Base-by-base conservation (phyloP, 768 basidiomycete species). In the Phaeotremella fagi region DNA sequence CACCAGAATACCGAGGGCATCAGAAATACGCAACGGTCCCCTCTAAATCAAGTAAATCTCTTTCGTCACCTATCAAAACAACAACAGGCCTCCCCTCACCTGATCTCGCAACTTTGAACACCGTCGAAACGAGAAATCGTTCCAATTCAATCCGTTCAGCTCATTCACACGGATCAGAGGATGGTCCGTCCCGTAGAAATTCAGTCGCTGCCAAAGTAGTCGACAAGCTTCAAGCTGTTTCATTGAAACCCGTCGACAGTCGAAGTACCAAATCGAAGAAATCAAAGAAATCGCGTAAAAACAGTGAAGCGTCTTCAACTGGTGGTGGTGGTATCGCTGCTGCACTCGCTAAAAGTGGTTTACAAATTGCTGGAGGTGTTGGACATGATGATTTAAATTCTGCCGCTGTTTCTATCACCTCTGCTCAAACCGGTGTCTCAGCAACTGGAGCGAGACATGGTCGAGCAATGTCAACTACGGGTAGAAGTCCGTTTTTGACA, bases 271-370 rank as follows among this genome's bases (percentile, higher is more conserved):
- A 28, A n/a, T 45, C 53, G 24, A 57, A 50, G 31, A 55, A 54
- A 29, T 50, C 54, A 3, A 56, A 45, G 20, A 51, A 52, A 29
- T 43, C 20, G 16, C 37, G 42, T 18, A 54, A 36, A 28, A 48
- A 31, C 42, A 35, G 41, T 16, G 16, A 26, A 11, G n/a, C 35
- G 6, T 45, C 38, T 37, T 48, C 45, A 7, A 43, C 45, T 28
- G 57, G 45, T 24, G 25, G 45, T 5, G 51, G 50, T 22, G 56
- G 57, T 15, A 64, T 65, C 20, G 64, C 64, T 5, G 64, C 64
- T 3, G 64, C 64, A 9, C 37, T 63, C 26, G 64, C 64, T 3
- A 66, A 61, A 41, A 51, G 58, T 37, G 61, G 57, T 3, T 27
- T 63, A 26, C 55, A 60, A 20, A 48, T 63, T 12, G 55, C 59